Evolutionary conservation across 176 grass and related monocot species (phyloP).

Genomic region (Elymus sibiricus): DNA sequence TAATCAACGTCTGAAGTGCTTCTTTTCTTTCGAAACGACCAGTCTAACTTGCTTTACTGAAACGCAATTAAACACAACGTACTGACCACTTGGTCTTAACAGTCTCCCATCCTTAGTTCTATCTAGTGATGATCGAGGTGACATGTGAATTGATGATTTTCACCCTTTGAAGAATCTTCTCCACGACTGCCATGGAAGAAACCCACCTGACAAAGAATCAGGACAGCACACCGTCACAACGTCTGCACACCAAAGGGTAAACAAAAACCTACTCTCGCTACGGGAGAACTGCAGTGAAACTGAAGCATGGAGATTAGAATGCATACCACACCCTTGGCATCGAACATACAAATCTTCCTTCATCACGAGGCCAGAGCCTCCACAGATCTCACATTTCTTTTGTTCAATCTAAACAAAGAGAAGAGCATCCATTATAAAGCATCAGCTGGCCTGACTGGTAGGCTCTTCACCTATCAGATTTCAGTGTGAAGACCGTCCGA

Average conservation of each 20-base stretch:
- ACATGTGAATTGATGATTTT: background rate
- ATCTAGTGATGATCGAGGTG: background rate
- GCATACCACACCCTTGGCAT: constrained; percentile 82
- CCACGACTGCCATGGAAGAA: constrained; percentile 96
- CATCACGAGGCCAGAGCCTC: constrained; percentile 73
- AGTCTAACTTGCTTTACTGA: background rate
- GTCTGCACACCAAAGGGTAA: background rate
- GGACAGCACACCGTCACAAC: background rate
- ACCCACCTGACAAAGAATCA: constrained; percentile 59
- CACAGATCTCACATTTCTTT: constrained; percentile 73
- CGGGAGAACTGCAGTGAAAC: background rate
- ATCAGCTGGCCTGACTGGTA: background rate
- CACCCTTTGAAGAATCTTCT: constrained; percentile 87
- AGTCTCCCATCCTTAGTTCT: background rate
- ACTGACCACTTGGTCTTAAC: background rate
- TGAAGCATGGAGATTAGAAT: background rate
- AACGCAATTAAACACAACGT: background rate
- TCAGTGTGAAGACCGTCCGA: background rate
- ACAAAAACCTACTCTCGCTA: background rate
- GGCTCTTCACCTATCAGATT: background rate
- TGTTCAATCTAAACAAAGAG: constrained; percentile 48
- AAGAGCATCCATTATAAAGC: background rate
- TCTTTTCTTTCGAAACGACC: background rate
- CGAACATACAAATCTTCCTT: constrained; percentile 54
- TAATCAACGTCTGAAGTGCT: background rate